A percentile compares a stretch with the other conserved stretches of the same genome.
Conservation (phyloP, 2,329 filamentous ascomycete genomes). For the Claviceps capensis region DNA sequence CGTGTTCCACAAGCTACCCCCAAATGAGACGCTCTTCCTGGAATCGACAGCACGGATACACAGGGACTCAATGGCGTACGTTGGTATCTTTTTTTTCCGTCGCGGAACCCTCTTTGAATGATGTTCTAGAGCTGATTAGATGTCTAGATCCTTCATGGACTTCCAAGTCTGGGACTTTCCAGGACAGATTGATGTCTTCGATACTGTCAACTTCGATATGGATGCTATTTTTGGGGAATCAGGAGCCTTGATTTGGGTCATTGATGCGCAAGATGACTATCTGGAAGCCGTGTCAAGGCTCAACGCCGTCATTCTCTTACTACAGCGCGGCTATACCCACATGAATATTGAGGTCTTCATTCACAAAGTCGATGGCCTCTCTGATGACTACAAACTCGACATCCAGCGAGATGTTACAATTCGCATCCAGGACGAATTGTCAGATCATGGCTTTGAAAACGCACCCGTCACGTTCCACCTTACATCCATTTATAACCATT, state of each 20-base stretch:
- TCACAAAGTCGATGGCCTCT: conserved; percentile 96
- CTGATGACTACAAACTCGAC: conserved; percentile 90
- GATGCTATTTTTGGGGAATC: conserved; percentile 90
- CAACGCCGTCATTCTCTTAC: conserved; percentile 76
- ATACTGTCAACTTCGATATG: conserved; percentile 78
- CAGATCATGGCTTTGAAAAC: conserved; percentile 85
- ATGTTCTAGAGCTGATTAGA: conserved; percentile 3
- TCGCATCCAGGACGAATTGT: conserved; percentile 89
- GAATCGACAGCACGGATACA: conserved; percentile 91
- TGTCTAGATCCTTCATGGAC: conserved; percentile 84
- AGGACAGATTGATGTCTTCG: conserved; percentile 78
- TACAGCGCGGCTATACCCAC: conserved; percentile 78
- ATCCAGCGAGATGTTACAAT: conserved; percentile 95
- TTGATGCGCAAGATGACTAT: conserved; percentile 97
- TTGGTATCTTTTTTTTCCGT: conserved; percentile 8
- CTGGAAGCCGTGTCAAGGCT: conserved; percentile 78
- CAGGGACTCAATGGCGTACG: conserved; percentile 89
- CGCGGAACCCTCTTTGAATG: conserved; percentile 9
- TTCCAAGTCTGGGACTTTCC: conserved; percentile 98
- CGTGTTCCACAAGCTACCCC: conserved; percentile 96
- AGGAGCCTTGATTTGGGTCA: conserved; percentile 93
- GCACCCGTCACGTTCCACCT: conserved; percentile 89
- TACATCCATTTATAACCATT: conserved; percentile 97
- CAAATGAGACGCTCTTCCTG: conserved; percentile 88
- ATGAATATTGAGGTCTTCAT: conserved; percentile 98